Evolutionary conservation across 352 stramenopile species (phyloP), one percentile per base, ranked within the genome.

Genomic region (Phytophthora brassicae): DNA sequence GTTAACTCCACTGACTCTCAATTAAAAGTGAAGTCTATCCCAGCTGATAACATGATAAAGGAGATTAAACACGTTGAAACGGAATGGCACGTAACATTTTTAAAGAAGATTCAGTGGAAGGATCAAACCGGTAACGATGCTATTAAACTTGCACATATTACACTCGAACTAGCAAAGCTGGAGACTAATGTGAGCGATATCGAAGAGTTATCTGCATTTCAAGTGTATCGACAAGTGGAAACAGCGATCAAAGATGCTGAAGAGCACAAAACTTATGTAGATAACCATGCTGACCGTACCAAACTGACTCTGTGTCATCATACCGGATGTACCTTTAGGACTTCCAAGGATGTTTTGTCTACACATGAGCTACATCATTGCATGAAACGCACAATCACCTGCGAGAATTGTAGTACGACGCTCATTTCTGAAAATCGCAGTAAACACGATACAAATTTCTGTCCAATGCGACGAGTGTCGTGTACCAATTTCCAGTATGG

Each of bases 291-390:
- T 7, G 60, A 72, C 4, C 80, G 74, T 2, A 90, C 82, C 1
- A 49, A 70, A 19, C 28, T 68, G 0, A 81, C 68, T 11, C 38
- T 39, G n/a, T 94, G 84, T 23, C 58, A 49, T 9, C 71, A 73
- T 2, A 42, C 56, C 3, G 78, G 78, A 7, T 94, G 84, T 33
- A 62, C 35, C 13, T 89, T 86, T 38, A 58, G 60, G 36, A 74
- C 75, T 11, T 63, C 82, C 12, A 77, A 72, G 23, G 84, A 94
- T 41, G 53, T 83, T 20, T 70, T 94, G 12, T 45, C 70, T 0
- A 70, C 65, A 4, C 84, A 94, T 39, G 79, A 94, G 55, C 65
- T 72, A 2, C 68, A 89, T 28, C 70, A 86, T 22, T 94, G 82
- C 31, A 14, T 50, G 1, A 86, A 83, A 33, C 75, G 84, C 11